Base-by-base conservation (phyloP, 2,329 filamentous ascomycete species). In the Cadophora luteo-olivacea region DNA sequence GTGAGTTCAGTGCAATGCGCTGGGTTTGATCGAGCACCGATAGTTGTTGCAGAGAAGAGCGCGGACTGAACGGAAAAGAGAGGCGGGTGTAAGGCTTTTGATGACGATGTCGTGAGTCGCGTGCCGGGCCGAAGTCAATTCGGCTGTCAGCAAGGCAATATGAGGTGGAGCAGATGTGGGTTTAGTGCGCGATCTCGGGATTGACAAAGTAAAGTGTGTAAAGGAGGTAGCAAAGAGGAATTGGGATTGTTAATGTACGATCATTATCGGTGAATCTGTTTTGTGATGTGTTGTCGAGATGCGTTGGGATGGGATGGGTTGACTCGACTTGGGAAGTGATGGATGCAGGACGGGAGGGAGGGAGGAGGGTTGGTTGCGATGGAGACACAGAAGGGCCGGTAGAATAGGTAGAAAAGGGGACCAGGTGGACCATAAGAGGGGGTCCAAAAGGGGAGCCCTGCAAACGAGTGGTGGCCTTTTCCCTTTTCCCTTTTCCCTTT, bases 21-120 rank as follows among this genome's bases (percentile, higher is more conserved):
- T 2, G 41, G 12, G n/a, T 12, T 61, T 12, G 29, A 24, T 66
- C n/a, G 64, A 24, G 12, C 25, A 54, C n/a, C 64, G 32, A 60
- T 16, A 33, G 22, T 49, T 45, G 60, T 51, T 49, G n/a, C 25
- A 12, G 36, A 19, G n/a, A 25, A 48, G 60, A 16, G 48, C 19
- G 61, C 16, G 32, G 49, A 11, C 48, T 33, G 14, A n/a, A 41
- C 52, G 63, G 36, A 14, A 25, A 14, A 32, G 55, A 48, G 49
- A 29, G 12, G 55, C n/a, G n/a, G n/a, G n/a, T 9, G n/a, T 9
- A 29, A 32, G 48, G 66, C 52, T 62, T 79, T 72, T 24, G 61
- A 58, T 65, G 62, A 57, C 62, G 51, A 55, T 61, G 29, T 61
- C 38, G 38, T 41, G 57, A 61, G 57, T 61, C 57, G 57, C 57